A percentile compares a stretch with the other conserved stretches of the same genome.
These are phyloP conservation scores for Cladophialophora yegresii DNA, from an alignment of 2,329 filamentous ascomycete species.

Conservation along the genomic window DNA sequence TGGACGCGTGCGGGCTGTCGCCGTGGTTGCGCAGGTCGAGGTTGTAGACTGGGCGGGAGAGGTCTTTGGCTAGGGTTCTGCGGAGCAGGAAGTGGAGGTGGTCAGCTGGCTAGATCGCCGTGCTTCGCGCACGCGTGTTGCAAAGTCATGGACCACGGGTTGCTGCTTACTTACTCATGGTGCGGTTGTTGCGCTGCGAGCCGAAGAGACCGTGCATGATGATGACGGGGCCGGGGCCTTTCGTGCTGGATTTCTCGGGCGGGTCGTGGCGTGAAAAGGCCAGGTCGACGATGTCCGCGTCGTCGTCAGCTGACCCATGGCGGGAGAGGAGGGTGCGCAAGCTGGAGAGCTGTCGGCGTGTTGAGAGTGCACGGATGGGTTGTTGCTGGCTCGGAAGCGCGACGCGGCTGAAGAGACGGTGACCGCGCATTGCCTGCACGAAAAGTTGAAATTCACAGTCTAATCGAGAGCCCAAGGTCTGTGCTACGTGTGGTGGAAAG, in stretches of 20 bases:
- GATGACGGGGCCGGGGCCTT: conserved; percentile 65
- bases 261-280: conserved; percentile 36
- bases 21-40: conserved; percentile 92
- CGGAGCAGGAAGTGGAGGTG: neutral
- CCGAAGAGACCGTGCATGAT: conserved; percentile 93
- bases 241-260: conserved; percentile 21
- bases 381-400: neutral
- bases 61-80: conserved; percentile 77
- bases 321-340: neutral
- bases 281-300: conserved; percentile 29
- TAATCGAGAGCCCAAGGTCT: neutral
- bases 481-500: neutral
- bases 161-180: conserved; percentile 79
- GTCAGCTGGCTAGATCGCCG: neutral
- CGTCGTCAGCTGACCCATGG: conserved; percentile 3
- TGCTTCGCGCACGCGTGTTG: no score
- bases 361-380: neutral
- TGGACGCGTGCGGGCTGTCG: conserved; percentile 73
- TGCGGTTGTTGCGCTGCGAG: conserved; percentile 82
- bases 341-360: conserved; percentile 28
- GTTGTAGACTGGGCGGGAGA: conserved; percentile 78
- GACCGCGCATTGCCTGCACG: conserved; percentile 10
- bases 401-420: conserved; percentile 5
- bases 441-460: neutral
- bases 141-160: no score